Conservation (phyloP, 371 early-diverging fungal genomes). For the Sporodiniella umbellata region DNA sequence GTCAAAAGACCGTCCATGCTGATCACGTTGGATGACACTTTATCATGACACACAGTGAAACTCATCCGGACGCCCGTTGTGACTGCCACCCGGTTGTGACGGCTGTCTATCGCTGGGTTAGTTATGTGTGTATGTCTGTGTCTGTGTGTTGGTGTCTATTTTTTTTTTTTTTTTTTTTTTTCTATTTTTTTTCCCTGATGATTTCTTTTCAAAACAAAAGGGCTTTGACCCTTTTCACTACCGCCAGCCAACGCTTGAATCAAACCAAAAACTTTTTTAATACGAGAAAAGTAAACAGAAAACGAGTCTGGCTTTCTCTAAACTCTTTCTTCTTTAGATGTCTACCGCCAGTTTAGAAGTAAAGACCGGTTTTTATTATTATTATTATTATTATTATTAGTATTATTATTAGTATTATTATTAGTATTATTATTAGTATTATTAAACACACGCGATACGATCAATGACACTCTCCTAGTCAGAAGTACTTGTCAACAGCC, state of each 20-base stretch:
- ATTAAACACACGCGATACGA: no score
- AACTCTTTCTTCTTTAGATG: not conserved
- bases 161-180: constrained; percentile 1
- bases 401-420: no score
- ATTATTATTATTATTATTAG: no score
- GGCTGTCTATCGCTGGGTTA: no score
- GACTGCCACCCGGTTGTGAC: no score
- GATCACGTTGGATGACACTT: no score
- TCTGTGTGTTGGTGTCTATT: not conserved
- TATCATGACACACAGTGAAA: no score
- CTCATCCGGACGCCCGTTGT: no score
- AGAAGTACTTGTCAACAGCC: constrained; percentile 38
- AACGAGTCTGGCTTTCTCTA: not conserved
- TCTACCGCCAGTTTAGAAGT: not conserved
- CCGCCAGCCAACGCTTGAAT: constrained; percentile 24
- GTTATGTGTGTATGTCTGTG: no score
- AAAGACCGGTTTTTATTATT: no score
- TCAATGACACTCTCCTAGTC: no score
- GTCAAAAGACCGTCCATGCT: no score
- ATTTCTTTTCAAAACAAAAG: constrained; percentile 15
- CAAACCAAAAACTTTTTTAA: constrained; percentile 17
- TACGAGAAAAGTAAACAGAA: constrained; percentile 1
- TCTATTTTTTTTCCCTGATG: not conserved
- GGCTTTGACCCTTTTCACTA: not conserved
- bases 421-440: not conserved